phyloP scores from a whole-genome alignment of 495 filamentous ascomycete species.

The Antarctomyces pellizariae region DNA sequence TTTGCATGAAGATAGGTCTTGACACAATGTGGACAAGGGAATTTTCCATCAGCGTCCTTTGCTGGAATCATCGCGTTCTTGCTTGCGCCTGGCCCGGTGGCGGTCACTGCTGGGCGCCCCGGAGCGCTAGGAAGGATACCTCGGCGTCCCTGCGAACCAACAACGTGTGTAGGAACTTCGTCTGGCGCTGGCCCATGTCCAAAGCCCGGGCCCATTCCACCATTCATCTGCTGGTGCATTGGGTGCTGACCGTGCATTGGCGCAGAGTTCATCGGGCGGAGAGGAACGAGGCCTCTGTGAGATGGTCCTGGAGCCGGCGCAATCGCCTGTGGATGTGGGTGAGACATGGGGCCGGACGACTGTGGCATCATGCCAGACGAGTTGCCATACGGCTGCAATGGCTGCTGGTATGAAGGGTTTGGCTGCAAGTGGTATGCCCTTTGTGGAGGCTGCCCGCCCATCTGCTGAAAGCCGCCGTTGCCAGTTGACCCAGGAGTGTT shows the following conservation, averaged over 20 bases:
- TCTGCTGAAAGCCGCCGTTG: slow-evolving; percentile 13
- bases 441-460: slow-evolving; percentile 4
- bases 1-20: slow-evolving; percentile 97
- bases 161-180: slow-evolving; percentile 62
- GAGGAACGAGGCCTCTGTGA: slow-evolving; percentile 23
- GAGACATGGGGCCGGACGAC: slow-evolving; percentile 36
- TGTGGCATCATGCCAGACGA: slow-evolving; percentile 41
- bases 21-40: slow-evolving; percentile 86
- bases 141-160: slow-evolving; percentile 73
- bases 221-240: slow-evolving; percentile 24
- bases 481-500: slow-evolving; percentile 35
- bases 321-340: slow-evolving; percentile 49
- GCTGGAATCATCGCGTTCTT: slow-evolving; percentile 62
- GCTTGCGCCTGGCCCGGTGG: slow-evolving; percentile 32
- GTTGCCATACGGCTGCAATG: slow-evolving; percentile 31
- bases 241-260: no score
- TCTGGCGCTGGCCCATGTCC: slow-evolving; percentile 22
- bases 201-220: slow-evolving; percentile 25
- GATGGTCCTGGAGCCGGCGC: slow-evolving; percentile 28
- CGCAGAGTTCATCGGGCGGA: slow-evolving; percentile 39
- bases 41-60: slow-evolving; percentile 93
- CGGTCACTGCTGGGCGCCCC: slow-evolving; percentile 43
- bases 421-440: slow-evolving; percentile 2
- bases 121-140: slow-evolving; percentile 81
- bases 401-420: slow-evolving; percentile 26